Evolutionary conservation across 306 rosid genomes (phyloP), one percentile per base, ranked within the genome.

Genomic region (Fagus sylvatica): DNA sequence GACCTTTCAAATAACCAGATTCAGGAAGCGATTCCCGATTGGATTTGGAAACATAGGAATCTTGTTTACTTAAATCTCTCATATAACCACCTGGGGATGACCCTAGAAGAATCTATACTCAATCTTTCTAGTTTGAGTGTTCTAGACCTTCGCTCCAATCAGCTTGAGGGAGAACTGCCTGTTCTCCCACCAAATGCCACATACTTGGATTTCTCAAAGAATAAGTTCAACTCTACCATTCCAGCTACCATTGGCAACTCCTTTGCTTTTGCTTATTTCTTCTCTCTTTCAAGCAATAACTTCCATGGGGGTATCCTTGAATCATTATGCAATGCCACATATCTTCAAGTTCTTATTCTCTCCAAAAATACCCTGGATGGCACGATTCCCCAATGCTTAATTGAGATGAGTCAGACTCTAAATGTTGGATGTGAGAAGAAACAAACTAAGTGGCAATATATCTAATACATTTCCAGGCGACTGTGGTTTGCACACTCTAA

Each of bases 101-200:
- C 37, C 13, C 8, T 83, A 10, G 75, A 71, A 54, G 77, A 74
- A 53, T 62, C 72, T 17, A 28, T 51, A 0, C 40, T 28, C 0
- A 62, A 73, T 65, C 7, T 32, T 69, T 3, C 32, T 11, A 4
- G 0, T 1, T 34, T 87, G 70, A 0, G 0, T 1, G 0, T n/a
- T 0, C 71, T 87, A 42, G 91, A 89, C n/a, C 87, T 89, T 6
- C 88, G 85, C 66, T 40, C 66, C 1, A 89, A 83, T 79, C 37
- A 57, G 4, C 79, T 89, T 10, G 75, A 65, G 19, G 91, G 89
- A 1, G n/a, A 57, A 49, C 5, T 89, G 16, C 79, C 83, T 1
- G 0, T 53, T 7, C 19, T 71, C 15, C 78, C 74, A 3, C 12
- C 10, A 11, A 0, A 0, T 2, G 16, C 6, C 16, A 0, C 0